Percentiles rank a stretch among this genome's conserved stretches.
These are phyloP conservation scores for Globisporangium megalacanthum DNA, from an alignment of 352 stramenopile genomes.

Conservation along the genomic window DNA sequence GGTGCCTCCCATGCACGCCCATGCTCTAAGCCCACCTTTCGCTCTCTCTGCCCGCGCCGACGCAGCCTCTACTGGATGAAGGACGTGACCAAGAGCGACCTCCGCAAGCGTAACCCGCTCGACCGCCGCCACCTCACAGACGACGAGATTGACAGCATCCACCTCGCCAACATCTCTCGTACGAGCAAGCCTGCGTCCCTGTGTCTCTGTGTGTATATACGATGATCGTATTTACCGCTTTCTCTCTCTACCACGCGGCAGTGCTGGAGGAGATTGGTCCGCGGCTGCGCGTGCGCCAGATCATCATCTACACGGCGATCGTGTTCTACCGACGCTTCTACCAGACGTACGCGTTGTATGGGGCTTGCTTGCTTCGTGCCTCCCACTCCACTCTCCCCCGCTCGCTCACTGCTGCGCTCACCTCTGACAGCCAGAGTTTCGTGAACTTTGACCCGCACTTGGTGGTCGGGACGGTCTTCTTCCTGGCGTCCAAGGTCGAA, in stretches of 20 bases:
- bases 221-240: background rate
- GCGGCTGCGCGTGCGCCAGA: slow-evolving; percentile 75
- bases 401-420: background rate
- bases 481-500: slow-evolving; percentile 84
- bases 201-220: background rate
- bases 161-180: slow-evolving; percentile 85
- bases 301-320: slow-evolving; percentile 89
- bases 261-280: slow-evolving; percentile 84
- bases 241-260: slow-evolving; percentile 11
- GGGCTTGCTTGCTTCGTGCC: too few species aligned
- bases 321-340: slow-evolving; percentile 90
- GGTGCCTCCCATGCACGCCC: background rate
- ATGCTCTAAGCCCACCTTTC: background rate
- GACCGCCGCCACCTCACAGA: slow-evolving; percentile 72
- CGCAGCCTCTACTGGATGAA: slow-evolving; percentile 87
- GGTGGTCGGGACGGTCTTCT: slow-evolving; percentile 81
- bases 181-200: slow-evolving; percentile 4
- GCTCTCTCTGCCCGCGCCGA: background rate
- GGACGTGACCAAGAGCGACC: slow-evolving; percentile 65
- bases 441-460: slow-evolving; percentile 86
- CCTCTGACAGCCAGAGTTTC: slow-evolving; percentile 74
- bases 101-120: slow-evolving; percentile 73
- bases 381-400: too few species aligned
- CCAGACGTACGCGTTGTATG: slow-evolving; percentile 45
- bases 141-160: slow-evolving; percentile 86